Evolutionary conservation across 441 rosid genomes (phyloP).

Genomic region (Jatropha multifida): DNA sequence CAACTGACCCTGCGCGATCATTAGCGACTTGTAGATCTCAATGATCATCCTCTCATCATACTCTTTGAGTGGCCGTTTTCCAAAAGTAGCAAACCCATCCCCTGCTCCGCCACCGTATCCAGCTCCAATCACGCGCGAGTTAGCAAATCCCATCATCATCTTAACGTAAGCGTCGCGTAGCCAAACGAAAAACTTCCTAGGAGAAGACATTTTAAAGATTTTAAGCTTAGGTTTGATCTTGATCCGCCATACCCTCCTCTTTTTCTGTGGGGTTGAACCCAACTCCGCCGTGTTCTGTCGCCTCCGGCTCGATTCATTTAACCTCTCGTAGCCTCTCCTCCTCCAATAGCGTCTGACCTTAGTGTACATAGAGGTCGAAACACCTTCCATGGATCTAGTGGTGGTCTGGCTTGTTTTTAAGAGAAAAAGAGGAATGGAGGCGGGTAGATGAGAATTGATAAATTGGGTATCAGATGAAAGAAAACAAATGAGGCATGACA

Average conservation of each 20-base stretch:
- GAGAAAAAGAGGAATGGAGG: neutral
- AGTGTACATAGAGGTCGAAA: conserved; percentile 30
- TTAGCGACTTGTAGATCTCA: conserved; percentile 66
- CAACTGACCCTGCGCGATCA: conserved; percentile 51
- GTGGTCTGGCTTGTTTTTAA: neutral
- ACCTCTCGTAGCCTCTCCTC: conserved; percentile 55
- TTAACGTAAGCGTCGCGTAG: conserved; percentile 78
- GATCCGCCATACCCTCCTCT: conserved; percentile 56
- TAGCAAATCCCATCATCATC: conserved; percentile 76
- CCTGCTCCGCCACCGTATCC: conserved; percentile 41
- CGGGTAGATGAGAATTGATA: conserved; percentile 13
- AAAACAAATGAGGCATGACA: neutral
- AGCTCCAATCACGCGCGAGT: conserved; percentile 37
- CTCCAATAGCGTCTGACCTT: conserved; percentile 49
- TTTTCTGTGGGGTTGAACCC: conserved; percentile 22
- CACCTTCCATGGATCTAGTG: conserved; percentile 48
- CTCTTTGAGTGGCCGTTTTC: conserved; percentile 48
- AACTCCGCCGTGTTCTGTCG: conserved; percentile 26
- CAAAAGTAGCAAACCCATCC: conserved; percentile 37
- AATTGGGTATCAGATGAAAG: neutral
- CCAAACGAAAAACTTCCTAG: conserved; percentile 65
- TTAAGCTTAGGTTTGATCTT: conserved; percentile 54
- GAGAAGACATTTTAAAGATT: conserved; percentile 37
- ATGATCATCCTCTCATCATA: conserved; percentile 73
- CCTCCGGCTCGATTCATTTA: conserved; percentile 38